phyloP scores from a whole-genome alignment of 2,329 filamentous ascomycete species.

The Bipolaris victoriae region DNA sequence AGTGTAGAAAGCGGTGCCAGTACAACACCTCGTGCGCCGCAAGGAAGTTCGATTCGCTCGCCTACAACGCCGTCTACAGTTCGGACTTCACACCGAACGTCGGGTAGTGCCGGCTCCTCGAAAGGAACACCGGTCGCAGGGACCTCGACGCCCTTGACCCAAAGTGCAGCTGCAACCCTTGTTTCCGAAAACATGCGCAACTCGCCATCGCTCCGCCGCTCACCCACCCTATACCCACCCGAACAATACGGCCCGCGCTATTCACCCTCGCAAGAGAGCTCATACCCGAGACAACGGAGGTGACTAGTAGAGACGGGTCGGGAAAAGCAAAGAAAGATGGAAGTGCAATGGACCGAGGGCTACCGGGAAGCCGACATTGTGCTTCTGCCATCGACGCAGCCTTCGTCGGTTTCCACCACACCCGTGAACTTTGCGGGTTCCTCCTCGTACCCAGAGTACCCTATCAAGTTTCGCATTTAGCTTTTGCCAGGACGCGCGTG shows the following conservation, averaged over 20 bases:
- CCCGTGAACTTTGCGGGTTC: constrained; percentile 24
- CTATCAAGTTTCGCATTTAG: constrained; percentile 1
- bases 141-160: constrained; percentile 35
- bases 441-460: constrained; percentile 1
- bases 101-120: constrained; percentile 37
- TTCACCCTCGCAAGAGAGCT: constrained; percentile 38
- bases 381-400: constrained; percentile 39
- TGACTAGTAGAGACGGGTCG: constrained; percentile 44
- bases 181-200: constrained; percentile 35
- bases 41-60: constrained; percentile 37
- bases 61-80: constrained; percentile 44
- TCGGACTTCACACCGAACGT: constrained; percentile 34
- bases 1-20: constrained; percentile 42
- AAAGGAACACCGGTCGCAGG: constrained; percentile 35
- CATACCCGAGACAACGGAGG: constrained; percentile 32
- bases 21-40: constrained; percentile 41
- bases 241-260: constrained; percentile 19
- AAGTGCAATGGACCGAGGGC: constrained; percentile 45
- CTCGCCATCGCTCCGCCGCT: constrained; percentile 40
- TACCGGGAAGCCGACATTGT: constrained; percentile 44
- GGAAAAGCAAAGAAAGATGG: constrained; percentile 44
- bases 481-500: not conserved
- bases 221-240: constrained; percentile 38
- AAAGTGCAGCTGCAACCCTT: constrained; percentile 39
- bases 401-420: constrained; percentile 32